A percentile compares a stretch with the other conserved stretches of the same genome.
Conservation (phyloP, 768 basidiomycete genomes). For the Boletus tomentosulus region DNA sequence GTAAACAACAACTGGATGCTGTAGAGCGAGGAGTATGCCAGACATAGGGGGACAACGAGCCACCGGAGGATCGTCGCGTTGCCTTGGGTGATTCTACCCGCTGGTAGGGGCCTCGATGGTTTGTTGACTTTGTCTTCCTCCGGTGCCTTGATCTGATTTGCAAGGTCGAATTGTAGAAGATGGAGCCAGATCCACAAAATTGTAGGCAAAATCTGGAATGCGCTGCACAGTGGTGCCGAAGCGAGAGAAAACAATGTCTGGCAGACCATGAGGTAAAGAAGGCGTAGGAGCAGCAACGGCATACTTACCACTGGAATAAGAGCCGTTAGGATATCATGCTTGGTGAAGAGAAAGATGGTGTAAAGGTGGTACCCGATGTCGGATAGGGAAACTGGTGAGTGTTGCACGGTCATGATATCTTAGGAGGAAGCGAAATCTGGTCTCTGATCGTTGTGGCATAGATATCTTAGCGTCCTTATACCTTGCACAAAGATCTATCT, state of each 20-base stretch:
- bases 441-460: neutral
- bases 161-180: conserved; percentile 39
- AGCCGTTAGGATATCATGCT: conserved; percentile 44
- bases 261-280: neutral
- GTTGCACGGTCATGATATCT: conserved; percentile 14
- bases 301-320: conserved; percentile 43
- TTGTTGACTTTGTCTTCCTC: conserved; percentile 45
- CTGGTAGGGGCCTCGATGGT: conserved; percentile 41
- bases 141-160: conserved; percentile 40
- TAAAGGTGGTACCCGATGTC: conserved; percentile 21
- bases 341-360: conserved; percentile 39
- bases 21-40: conserved; percentile 31
- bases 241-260: conserved; percentile 33
- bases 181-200: conserved; percentile 45
- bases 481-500: neutral
- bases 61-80: conserved; percentile 36
- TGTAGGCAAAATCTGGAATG: conserved; percentile 19
- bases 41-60: conserved; percentile 32
- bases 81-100: conserved; percentile 35
- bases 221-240: conserved; percentile 28
- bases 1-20: conserved; percentile 30
- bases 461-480: conserved; percentile 6
- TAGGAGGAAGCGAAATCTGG: neutral
- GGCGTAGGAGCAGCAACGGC: no score
- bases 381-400: neutral